Evolutionary conservation across 2,329 filamentous ascomycete genomes (phyloP), one percentile per base, ranked within the genome.

Genomic region (Macrophomina tecta): DNA sequence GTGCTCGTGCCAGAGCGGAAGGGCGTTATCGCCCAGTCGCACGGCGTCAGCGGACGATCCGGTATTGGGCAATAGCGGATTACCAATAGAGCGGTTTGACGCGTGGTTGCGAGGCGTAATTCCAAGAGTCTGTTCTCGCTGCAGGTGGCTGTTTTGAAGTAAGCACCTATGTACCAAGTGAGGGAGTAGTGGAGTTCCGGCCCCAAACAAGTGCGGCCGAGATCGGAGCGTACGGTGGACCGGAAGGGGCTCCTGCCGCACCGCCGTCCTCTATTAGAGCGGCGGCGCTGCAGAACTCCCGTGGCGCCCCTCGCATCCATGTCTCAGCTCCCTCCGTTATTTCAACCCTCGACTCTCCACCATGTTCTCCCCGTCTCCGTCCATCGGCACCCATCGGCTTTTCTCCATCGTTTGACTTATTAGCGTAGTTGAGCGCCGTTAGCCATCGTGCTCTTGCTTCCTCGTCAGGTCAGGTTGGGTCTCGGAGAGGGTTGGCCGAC

Each of bases 11-110:
- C 18, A 23, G 46, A 49, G 46, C 7, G n/a, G 28, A 23, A 49
- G 46, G 46, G 46, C n/a, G n/a, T 16, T 18, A 5, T 49, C 46
- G n/a, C n/a, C n/a, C 18, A 18, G 18, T 18, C 18, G 18, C 5
- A 18, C 46, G 5, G 46, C 46, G n/a, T 23, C 28, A 23, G 46
- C 46, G 18, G 46, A 49, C n/a, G 28, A 49, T 49, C 46, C 14
- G n/a, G 46, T 49, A 30, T 49, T 49, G n/a, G 46, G 46, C n/a
- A 18, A 49, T 23, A 48, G 46, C 46, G n/a, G 46, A 48, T 48
- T 48, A n/a, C 46, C n/a, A 9, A n/a, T 48, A 48, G 46, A 48
- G 46, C 46, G 9, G 46, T 9, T 49, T 49, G n/a, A 49, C 46
- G 16, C 46, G 46, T 49, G 46, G 5, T 49, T 49, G n/a, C 6